Base-by-base conservation (phyloP, 169 alveolate species). In the Babesia ovata region DNA sequence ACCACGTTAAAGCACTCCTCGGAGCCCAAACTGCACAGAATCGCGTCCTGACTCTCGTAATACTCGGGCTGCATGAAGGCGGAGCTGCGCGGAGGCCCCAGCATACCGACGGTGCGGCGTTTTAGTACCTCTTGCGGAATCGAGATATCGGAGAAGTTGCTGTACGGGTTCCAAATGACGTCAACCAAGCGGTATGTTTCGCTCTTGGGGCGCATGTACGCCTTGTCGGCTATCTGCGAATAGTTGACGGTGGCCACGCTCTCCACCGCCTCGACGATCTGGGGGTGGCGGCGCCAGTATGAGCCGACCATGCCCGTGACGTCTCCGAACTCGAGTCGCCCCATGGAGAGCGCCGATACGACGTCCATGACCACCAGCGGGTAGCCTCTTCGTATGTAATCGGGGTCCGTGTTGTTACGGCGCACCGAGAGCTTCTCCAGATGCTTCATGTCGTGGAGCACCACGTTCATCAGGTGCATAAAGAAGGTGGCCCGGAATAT, bases 221-320 rank as follows among this genome's bases (percentile, higher is more conserved):
- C 66, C 72, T 81, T 81, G 59, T 70, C 85, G 7, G 88, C 54
- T 21, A 81, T 53, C 44, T 63, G 67, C 22, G 88, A 81, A 58
- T 72, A 72, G 61, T 61, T 74, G 13, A 61, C 10, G 28, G 79
- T 58, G 12, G 88, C 84, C 56, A 81, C 70, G 22, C 45, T 7
- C 24, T 81, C 88, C 24, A 81, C 60, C 4, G 85, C 65, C 7
- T 63, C 45, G 19, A 62, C 61, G 21, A 72, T 21, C 33, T 58
- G 49, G 8, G 85, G 84, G 60, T 81, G 85, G 24, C 54, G 78
- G 46, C 70, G 66, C 88, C 88, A 72, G 26, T 61, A 48, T 14
- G 58, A 53, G 58, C 62, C 57, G n/a, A 69, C 70, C 33, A 54
- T 46, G 19, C 45, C 45, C 36, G 50, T 70, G 24, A 81, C 54